These are phyloP conservation scores for Phytophthora sansomeana DNA, from an alignment of 352 stramenopile species.

Conservation along the genomic window DNA sequence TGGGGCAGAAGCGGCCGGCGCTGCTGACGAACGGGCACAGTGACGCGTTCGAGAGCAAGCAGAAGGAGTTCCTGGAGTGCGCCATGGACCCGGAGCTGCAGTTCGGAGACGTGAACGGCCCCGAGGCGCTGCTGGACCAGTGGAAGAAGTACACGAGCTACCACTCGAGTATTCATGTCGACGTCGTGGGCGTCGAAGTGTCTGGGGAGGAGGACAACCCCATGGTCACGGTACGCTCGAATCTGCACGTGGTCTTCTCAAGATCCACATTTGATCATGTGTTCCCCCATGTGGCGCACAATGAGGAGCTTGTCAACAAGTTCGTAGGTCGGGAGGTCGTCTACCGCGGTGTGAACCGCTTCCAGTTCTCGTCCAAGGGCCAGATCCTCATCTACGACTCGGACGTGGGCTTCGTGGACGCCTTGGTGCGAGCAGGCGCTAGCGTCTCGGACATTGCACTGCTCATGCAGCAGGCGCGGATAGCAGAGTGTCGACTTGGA, in stretches of 20 bases:
- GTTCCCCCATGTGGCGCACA: slow-evolving; percentile 65
- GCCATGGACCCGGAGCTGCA: slow-evolving; percentile 53
- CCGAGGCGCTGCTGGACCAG: slow-evolving; percentile 44
- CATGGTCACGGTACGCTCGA: slow-evolving; percentile 50
- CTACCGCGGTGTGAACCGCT: slow-evolving; percentile 60
- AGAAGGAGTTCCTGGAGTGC: slow-evolving; percentile 43
- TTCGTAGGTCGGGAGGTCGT: slow-evolving; percentile 58
- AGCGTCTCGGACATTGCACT: slow-evolving; percentile 51
- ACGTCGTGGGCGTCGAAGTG: slow-evolving; percentile 53
- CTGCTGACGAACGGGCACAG: slow-evolving; percentile 13
- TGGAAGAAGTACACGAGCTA: slow-evolving; percentile 58
- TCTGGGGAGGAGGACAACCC: slow-evolving; percentile 49
- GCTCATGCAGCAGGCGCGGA: slow-evolving; percentile 60
- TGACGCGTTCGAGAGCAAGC: slow-evolving; percentile 29
- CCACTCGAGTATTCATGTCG: slow-evolving; percentile 39
- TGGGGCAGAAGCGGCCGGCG: slow-evolving; percentile 44
- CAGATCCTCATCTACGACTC: slow-evolving; percentile 65
- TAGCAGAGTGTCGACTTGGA: slow-evolving; percentile 50
- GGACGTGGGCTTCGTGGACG: slow-evolving; percentile 66
- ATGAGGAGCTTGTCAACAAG: slow-evolving; percentile 48
- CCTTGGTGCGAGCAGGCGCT: slow-evolving; percentile 47
- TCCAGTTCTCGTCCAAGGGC: slow-evolving; percentile 55
- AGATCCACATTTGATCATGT: slow-evolving; percentile 57
- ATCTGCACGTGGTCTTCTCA: slow-evolving; percentile 63
- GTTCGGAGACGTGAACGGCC: slow-evolving; percentile 33